Evolutionary conservation across 495 filamentous ascomycete species (phyloP).

Genomic region (Xylaria bambusicola): DNA sequence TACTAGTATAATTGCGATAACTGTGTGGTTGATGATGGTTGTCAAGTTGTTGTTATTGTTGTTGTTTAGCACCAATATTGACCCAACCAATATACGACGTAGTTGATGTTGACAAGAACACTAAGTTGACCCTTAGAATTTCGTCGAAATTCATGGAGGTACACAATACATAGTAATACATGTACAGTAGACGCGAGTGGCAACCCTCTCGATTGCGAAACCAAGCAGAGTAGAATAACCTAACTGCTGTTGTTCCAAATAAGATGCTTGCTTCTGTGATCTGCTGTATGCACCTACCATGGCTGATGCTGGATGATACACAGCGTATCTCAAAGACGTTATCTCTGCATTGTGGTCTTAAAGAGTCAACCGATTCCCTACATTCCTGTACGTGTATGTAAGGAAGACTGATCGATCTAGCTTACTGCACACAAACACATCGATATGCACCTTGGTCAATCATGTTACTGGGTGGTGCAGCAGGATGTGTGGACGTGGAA

Average conservation of each 20-base stretch:
- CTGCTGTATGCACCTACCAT: background rate
- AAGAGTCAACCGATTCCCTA: background rate
- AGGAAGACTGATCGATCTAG: slow-evolving; percentile 7
- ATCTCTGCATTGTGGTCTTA: slow-evolving; percentile 7
- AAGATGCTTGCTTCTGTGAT: background rate
- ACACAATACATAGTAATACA: too few relatives aligned
- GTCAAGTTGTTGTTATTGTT: too few relatives aligned
- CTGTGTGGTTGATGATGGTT: too few relatives aligned
- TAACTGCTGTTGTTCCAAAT: background rate
- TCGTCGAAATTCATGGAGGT: too few relatives aligned
- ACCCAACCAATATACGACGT: too few relatives aligned
- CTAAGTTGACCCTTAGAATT: too few relatives aligned
- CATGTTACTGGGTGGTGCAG: slow-evolving; percentile 9
- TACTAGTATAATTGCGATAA: too few relatives aligned
- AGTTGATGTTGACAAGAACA: too few relatives aligned
- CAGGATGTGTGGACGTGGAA: slow-evolving; percentile 1
- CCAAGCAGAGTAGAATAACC: too few relatives aligned
- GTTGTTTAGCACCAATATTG: too few relatives aligned
- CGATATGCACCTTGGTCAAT: background rate
- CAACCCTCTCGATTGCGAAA: background rate
- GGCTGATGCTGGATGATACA: background rate
- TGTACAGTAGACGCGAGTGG: background rate
- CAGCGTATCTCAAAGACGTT: background rate
- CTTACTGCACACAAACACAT: background rate
- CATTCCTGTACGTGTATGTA: background rate